phyloP scores from a whole-genome alignment of 306 rosid species.

The Casuarina equisetifolia region DNA sequence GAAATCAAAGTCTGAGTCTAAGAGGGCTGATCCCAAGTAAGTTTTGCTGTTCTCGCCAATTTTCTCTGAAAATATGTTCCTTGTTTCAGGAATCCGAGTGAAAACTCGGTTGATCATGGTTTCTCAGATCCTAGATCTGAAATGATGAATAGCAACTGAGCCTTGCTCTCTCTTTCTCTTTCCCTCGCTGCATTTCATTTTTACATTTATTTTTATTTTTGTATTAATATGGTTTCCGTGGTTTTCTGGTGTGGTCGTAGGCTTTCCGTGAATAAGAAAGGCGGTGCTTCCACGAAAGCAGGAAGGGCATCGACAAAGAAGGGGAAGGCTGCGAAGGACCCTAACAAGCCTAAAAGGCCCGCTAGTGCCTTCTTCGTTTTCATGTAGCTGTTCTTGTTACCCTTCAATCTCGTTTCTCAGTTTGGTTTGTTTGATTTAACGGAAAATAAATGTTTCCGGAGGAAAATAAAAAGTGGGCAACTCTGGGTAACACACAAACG shows the following conservation, averaged over 20 bases:
- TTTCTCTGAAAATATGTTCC: background rate
- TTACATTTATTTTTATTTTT: background rate
- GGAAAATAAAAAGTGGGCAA: background rate
- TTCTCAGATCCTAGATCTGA: conserved; percentile 46
- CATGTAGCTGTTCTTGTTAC: conserved; percentile 45
- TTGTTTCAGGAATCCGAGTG: background rate
- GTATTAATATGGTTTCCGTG: background rate
- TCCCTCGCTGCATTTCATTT: background rate
- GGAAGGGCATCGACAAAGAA: conserved; percentile 37
- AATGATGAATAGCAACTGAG: background rate
- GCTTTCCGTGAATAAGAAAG: conserved; percentile 78
- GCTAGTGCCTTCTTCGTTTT: conserved; percentile 93
- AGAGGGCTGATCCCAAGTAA: conserved; percentile 68
- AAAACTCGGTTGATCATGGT: background rate
- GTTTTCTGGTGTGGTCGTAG: conserved; percentile 24
- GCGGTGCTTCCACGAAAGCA: conserved; percentile 39
- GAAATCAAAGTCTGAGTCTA: conserved; percentile 60
- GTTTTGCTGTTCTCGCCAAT: conserved; percentile 18
- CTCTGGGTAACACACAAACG: background rate
- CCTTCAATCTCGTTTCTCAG: conserved; percentile 14
- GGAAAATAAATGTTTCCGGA: conserved; percentile 12
- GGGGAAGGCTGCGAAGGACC: conserved; percentile 75
- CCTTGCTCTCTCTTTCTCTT: background rate
- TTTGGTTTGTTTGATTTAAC: conserved; percentile 17
- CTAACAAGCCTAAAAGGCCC: conserved; percentile 92